These are phyloP conservation scores for Monosporascus cannonballus DNA, from an alignment of 2,329 filamentous ascomycete genomes.

Conservation along the genomic window DNA sequence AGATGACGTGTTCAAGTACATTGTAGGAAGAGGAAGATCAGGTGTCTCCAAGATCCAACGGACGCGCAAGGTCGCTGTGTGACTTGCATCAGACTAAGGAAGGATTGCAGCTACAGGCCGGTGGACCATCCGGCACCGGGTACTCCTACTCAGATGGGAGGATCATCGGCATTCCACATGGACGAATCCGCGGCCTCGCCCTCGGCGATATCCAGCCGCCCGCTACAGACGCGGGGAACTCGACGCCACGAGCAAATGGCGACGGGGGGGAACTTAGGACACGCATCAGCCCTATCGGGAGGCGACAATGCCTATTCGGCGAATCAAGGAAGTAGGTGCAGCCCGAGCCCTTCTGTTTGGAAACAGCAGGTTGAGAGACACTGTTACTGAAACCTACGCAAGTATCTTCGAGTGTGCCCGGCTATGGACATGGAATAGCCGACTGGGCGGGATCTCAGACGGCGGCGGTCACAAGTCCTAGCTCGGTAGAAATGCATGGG, in stretches of 20 bases:
- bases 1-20: slow-evolving; percentile 55
- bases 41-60: slow-evolving; percentile 72
- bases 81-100: slow-evolving; percentile 91
- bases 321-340: slow-evolving; percentile 38
- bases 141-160: slow-evolving; percentile 36
- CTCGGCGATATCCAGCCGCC: slow-evolving; percentile 35
- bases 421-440: slow-evolving; percentile 32
- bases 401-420: slow-evolving; percentile 32
- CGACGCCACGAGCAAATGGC: slow-evolving; percentile 37
- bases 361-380: not conserved
- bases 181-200: slow-evolving; percentile 45
- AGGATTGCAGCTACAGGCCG: slow-evolving; percentile 87
- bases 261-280: slow-evolving; percentile 33
- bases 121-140: slow-evolving; percentile 65
- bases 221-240: slow-evolving; percentile 34
- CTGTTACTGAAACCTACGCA: slow-evolving; percentile 16
- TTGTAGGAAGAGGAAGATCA: slow-evolving; percentile 87
- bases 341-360: not conserved
- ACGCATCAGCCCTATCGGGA: slow-evolving; percentile 1
- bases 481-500: slow-evolving; percentile 33
- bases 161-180: slow-evolving; percentile 32
- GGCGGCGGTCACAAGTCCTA: slow-evolving; percentile 33
- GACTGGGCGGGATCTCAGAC: slow-evolving; percentile 32
- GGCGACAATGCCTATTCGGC: slow-evolving; percentile 26
- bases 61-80: slow-evolving; percentile 73